Conservation (phyloP, 2,329 filamentous ascomycete genomes). For the Diaporthe velutina region DNA sequence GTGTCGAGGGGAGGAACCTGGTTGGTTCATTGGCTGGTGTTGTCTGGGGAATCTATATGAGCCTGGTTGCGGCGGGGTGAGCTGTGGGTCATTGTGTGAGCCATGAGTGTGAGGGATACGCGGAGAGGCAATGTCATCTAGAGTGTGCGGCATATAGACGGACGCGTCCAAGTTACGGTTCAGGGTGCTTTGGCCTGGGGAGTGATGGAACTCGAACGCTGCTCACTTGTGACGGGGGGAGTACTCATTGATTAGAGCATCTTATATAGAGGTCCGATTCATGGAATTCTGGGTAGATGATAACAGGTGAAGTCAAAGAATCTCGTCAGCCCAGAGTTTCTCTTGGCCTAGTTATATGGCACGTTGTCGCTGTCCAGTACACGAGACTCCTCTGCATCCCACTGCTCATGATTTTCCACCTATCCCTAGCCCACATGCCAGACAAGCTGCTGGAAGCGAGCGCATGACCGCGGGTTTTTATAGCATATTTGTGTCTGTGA, state of each 20-base stretch:
- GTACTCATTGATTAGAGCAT: neutral
- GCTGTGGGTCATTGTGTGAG: too few relatives aligned
- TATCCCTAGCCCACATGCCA: neutral
- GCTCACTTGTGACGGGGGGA: neutral
- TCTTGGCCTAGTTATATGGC: neutral
- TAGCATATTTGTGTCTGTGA: neutral
- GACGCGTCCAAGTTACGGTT: neutral
- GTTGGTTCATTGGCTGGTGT: slow-evolving; percentile 77
- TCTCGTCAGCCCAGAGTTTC: too few relatives aligned
- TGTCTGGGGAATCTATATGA: slow-evolving; percentile 79
- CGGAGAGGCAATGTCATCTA: neutral
- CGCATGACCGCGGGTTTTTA: neutral
- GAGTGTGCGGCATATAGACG: neutral
- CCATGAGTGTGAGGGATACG: neutral
- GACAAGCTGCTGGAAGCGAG: too few relatives aligned
- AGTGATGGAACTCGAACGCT: neutral
- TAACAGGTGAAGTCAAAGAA: too few relatives aligned
- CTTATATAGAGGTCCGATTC: neutral
- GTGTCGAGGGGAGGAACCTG: slow-evolving; percentile 74
- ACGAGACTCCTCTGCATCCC: neutral
- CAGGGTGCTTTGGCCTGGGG: neutral
- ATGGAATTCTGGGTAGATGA: neutral
- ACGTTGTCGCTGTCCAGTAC: neutral
- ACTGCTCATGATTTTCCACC: neutral
- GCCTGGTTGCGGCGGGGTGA: slow-evolving; percentile 62